Percentiles rank a stretch among this genome's conserved stretches.
phyloP scores from a whole-genome alignment of 2,329 filamentous ascomycete species.

The Waltergamsia citrina region DNA sequence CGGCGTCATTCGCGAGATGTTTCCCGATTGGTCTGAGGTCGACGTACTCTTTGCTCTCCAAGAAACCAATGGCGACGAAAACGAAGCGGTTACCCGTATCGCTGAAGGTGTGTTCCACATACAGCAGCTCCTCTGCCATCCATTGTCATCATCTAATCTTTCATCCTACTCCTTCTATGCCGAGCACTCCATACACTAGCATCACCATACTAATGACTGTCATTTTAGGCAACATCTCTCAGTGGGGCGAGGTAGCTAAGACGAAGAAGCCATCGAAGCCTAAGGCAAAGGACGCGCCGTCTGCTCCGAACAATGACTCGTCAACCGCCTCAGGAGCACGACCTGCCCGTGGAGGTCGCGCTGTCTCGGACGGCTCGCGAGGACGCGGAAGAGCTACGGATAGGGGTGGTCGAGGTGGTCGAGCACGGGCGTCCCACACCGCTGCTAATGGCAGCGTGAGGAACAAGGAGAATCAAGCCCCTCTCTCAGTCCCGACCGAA shows the following conservation, averaged over 20 bases:
- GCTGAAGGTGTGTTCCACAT: slow-evolving; percentile 56
- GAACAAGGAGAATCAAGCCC: slow-evolving; percentile 41
- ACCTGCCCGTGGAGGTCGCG: slow-evolving; percentile 51
- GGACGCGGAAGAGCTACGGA: slow-evolving; percentile 51
- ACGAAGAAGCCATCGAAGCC: slow-evolving; percentile 67
- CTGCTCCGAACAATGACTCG: slow-evolving; percentile 35
- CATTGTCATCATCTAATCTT: neutral
- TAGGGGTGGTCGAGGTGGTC: slow-evolving; percentile 48
- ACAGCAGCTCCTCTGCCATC: too few relatives aligned
- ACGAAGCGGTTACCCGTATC: slow-evolving; percentile 67
- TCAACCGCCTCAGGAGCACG: slow-evolving; percentile 31
- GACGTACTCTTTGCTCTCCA: slow-evolving; percentile 89
- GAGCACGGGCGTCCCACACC: slow-evolving; percentile 45
- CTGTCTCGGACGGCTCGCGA: slow-evolving; percentile 51
- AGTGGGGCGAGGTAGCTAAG: slow-evolving; percentile 79
- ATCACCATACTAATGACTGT: neutral
- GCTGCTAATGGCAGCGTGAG: slow-evolving; percentile 52
- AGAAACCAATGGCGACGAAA: slow-evolving; percentile 74
- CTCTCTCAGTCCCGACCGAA: slow-evolving; percentile 57
- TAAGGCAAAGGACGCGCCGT: slow-evolving; percentile 55
- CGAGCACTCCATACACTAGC: neutral
- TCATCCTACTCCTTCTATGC: neutral
- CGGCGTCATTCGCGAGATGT: slow-evolving; percentile 79
- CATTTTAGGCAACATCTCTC: slow-evolving; percentile 70
- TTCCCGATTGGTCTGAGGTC: slow-evolving; percentile 90